Percentiles rank a stretch among this genome's conserved stretches.
phyloP scores from a whole-genome alignment of 768 basidiomycete genomes.

The Leucocoprinus birnbaumii region DNA sequence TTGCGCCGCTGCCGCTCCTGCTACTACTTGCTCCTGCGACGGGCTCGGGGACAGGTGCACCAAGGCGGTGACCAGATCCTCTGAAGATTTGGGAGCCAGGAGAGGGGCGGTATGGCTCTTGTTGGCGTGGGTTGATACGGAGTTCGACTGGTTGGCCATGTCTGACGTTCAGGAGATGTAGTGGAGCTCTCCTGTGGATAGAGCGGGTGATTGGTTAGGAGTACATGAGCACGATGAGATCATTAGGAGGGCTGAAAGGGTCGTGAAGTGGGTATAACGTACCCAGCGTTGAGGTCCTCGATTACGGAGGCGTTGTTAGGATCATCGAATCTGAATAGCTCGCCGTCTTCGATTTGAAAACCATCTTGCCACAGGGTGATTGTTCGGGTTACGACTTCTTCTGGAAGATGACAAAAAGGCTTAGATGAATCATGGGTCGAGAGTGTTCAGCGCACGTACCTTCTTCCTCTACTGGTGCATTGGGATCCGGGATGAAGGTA shows the following conservation, averaged over 20 bases:
- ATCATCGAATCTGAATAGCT: conserved; percentile 80
- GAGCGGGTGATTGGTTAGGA: too few species aligned
- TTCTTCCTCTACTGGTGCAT: conserved; percentile 30
- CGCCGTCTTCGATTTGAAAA: conserved; percentile 88
- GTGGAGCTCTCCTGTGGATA: conserved; percentile 66
- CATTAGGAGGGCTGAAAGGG: neutral
- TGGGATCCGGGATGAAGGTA: conserved; percentile 71
- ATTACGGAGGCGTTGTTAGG: conserved; percentile 69
- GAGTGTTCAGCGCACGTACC: conserved; percentile 18
- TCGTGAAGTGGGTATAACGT: conserved; percentile 14
- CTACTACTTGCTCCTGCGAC: too few species aligned
- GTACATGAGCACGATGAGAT: too few species aligned
- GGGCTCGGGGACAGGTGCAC: conserved; percentile 62
- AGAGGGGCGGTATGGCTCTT: conserved; percentile 71
- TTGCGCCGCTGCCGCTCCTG: conserved; percentile 8
- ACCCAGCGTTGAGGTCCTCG: conserved; percentile 80
- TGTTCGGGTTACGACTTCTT: conserved; percentile 62
- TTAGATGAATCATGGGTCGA: neutral
- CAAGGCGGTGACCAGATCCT: conserved; percentile 80
- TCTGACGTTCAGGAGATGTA: conserved; percentile 67
- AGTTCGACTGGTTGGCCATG: conserved; percentile 84
- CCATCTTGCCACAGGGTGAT: conserved; percentile 94
- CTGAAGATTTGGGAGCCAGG: conserved; percentile 51
- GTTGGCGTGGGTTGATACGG: conserved; percentile 63
- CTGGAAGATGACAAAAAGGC: conserved; percentile 19